These are phyloP conservation scores for Schizothecium vesticola DNA, from an alignment of 495 filamentous ascomycete genomes.

Conservation along the genomic window DNA sequence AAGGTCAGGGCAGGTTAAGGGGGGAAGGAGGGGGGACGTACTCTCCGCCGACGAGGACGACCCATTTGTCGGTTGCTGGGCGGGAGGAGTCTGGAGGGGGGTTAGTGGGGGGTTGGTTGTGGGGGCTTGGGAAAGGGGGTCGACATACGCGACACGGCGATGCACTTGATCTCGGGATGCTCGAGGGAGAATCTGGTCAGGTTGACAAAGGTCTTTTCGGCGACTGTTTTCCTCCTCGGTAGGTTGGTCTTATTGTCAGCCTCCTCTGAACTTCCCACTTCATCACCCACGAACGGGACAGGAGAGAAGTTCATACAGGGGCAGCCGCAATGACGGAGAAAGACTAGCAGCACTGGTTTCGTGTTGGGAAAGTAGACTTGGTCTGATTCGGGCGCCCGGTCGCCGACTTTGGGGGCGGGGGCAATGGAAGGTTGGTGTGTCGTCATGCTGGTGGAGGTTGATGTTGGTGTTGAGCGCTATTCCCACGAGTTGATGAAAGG, in stretches of 20 bases:
- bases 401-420: slow-evolving; percentile 39
- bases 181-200: slow-evolving; percentile 40
- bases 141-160: slow-evolving; percentile 47
- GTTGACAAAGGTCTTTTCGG: slow-evolving; percentile 53
- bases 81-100: slow-evolving; percentile 32
- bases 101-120: background rate
- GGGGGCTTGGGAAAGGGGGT: background rate
- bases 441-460: background rate
- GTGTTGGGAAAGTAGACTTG: slow-evolving; percentile 41
- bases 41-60: slow-evolving; percentile 47
- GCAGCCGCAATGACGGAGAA: slow-evolving; percentile 58
- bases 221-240: slow-evolving; percentile 31
- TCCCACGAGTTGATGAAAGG: background rate
- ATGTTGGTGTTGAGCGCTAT: background rate
- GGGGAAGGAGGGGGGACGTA: slow-evolving; percentile 45
- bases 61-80: slow-evolving; percentile 49
- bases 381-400: slow-evolving; percentile 42
- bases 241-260: background rate
- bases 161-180: slow-evolving; percentile 47
- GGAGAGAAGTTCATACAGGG: slow-evolving; percentile 41
- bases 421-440: slow-evolving; percentile 13
- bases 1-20: slow-evolving; percentile 21
- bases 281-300: background rate
- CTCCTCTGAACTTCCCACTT: too few species aligned
- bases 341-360: slow-evolving; percentile 50